Percentiles rank a stretch among this genome's conserved stretches.
Evolutionary conservation across 2,329 filamentous ascomycete genomes (phyloP).

Genomic region (Sporothrix mexicana): DNA sequence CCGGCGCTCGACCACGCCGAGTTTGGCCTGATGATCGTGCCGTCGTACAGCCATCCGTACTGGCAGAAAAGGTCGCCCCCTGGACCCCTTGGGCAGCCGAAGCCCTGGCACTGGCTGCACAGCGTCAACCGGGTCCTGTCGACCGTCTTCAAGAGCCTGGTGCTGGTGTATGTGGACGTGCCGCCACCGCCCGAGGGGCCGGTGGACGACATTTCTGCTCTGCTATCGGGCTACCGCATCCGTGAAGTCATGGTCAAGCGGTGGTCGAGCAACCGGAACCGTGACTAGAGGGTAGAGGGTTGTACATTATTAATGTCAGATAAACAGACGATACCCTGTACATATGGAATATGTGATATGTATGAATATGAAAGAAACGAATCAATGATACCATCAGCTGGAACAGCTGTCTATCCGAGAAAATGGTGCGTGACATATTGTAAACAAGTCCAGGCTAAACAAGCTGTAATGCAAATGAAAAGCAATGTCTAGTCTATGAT

Average conservation of each 20-base stretch:
- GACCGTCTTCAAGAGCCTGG: slow-evolving; percentile 87
- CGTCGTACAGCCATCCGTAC: slow-evolving; percentile 55
- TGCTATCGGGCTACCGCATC: slow-evolving; percentile 74
- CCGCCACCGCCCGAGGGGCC: slow-evolving; percentile 68
- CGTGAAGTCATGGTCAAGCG: slow-evolving; percentile 81
- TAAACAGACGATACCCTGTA: not conserved
- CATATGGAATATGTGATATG: not conserved
- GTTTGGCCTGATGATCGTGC: slow-evolving; percentile 84
- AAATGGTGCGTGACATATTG: no score
- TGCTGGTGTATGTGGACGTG: slow-evolving; percentile 90
- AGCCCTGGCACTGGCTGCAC: slow-evolving; percentile 81
- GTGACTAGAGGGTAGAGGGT: slow-evolving; percentile 40
- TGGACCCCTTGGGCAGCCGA: no score
- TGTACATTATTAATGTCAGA: no score
- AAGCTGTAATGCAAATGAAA: not conserved
- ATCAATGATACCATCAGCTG: not conserved
- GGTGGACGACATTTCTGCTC: slow-evolving; percentile 55
- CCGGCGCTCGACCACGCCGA: slow-evolving; percentile 95
- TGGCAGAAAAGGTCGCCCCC: not conserved
- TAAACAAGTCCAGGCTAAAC: not conserved
- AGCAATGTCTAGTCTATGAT: slow-evolving; percentile 14
- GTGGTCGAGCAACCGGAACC: slow-evolving; percentile 82
- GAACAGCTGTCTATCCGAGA: not conserved
- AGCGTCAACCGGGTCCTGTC: slow-evolving; percentile 87
- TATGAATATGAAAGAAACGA: not conserved